Evolutionary conservation across 331 rosid species (phyloP), one percentile per base, ranked within the genome.

Genomic region (Erythrophleum ivorense): DNA sequence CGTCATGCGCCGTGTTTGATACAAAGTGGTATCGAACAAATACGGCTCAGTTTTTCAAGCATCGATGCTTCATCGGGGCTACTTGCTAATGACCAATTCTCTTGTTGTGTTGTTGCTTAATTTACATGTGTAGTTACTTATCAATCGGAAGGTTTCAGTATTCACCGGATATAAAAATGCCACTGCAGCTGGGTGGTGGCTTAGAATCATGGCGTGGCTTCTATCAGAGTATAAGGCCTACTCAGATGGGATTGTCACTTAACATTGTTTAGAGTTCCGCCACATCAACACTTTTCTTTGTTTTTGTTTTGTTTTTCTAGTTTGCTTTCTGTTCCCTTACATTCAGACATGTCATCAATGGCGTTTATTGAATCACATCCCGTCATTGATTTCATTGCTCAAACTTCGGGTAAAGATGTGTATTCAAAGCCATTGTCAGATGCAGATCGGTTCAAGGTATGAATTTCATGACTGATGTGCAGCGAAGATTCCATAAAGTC

Each of bases 281-380:
- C 52, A 16, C 34, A 15, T 52, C 48, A 52, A 34, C 15, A 52
- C 2, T 63, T 63, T 63, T 63, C 70, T 19, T 33, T 63, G 41
- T 14, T 7, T 21, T 33, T 13, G 38, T 14, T 11, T 24, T 24
- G 1, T 24, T 24, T 24, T 24, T 24, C 29, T 24, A 24, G 29
- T 24, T 24, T 24, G 29, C 31, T 2, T 24, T 21, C 55, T 9
- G 9, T 71, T 67, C 78, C 29, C 75, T 24, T n/a, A 16, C 34
- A 75, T 81, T 70, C 86, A 88, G 91, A 83, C 76, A 88, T 88
- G 89, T 83, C 91, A 78, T 85, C 91, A 13, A 81, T 80, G 82
- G 91, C 89, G 13, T 88, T 88, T 71, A 88, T 88, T 83, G 91
- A 88, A 71, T 87, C 91, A 69, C 84, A 83, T 16, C 89, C 87